Conservation (phyloP, 768 basidiomycete genomes). For the Hericium coralloides region DNA sequence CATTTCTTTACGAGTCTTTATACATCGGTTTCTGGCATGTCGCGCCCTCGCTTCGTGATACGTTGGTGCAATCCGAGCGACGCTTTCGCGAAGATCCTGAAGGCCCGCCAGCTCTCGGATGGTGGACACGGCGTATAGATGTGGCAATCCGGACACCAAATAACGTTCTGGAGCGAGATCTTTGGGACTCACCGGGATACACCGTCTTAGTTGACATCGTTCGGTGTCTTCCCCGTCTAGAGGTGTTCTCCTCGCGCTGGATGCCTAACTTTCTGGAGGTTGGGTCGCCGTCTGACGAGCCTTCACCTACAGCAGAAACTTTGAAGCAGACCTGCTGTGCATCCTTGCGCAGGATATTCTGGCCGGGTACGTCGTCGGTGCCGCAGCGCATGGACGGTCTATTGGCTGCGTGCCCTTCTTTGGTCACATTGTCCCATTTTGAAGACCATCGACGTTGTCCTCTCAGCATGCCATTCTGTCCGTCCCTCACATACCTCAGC, state of each 20-base stretch:
- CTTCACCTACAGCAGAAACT: not conserved
- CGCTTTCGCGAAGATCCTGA: not conserved
- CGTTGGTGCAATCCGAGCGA: not conserved
- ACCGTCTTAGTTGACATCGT: not conserved
- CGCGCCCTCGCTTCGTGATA: not conserved
- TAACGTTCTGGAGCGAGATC: too few relatives aligned
- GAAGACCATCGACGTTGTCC: not conserved
- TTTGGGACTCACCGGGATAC: too few relatives aligned
- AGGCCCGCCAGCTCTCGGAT: not conserved
- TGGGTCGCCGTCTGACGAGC: not conserved
- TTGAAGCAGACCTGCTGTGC: not conserved
- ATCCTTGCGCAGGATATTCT: not conserved
- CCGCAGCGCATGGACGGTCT: not conserved
- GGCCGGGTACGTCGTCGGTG: not conserved
- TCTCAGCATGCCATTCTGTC: not conserved
- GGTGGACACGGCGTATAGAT: not conserved
- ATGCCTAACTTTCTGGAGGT: too few relatives aligned
- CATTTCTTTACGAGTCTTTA: not conserved
- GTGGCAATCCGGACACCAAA: not conserved
- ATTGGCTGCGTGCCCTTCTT: too few relatives aligned
- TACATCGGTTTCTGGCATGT: not conserved
- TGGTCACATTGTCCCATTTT: too few relatives aligned
- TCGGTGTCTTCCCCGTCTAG: not conserved
- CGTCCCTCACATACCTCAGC: not conserved
- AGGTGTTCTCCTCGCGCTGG: not conserved